A percentile compares a stretch with the other conserved stretches of the same genome.
These are phyloP conservation scores for Beta lomatogona DNA, from an alignment of 179 eudicot genomes.

Conservation along the genomic window DNA sequence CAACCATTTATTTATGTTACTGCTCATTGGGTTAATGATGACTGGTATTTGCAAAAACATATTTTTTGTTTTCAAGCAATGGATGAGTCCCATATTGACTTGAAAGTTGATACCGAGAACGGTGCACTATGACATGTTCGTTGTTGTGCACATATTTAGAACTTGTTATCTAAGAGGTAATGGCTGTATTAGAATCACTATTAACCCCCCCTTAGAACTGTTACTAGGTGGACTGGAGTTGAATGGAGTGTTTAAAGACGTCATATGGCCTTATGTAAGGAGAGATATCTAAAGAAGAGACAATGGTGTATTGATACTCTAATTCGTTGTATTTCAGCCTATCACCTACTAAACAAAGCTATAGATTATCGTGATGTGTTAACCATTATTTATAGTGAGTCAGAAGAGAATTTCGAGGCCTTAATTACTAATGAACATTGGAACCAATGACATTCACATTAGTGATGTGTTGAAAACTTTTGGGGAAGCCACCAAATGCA, in stretches of 20 bases:
- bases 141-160: not conserved
- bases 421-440: not conserved
- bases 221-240: not conserved
- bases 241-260: not conserved
- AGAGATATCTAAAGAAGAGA: not conserved
- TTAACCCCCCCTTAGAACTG: too few species aligned
- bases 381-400: not conserved
- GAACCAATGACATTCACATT: not conserved
- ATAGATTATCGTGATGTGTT: not conserved
- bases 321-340: not conserved
- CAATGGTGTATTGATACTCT: not conserved
- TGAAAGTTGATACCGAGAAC: not conserved
- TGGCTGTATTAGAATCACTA: not conserved
- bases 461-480: not conserved
- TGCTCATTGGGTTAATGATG: slow-evolving; percentile 1
- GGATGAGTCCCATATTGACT: not conserved
- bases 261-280: not conserved
- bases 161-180: not conserved
- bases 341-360: not conserved
- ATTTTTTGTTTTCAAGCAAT: not conserved
- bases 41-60: not conserved
- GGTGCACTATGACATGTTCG: not conserved
- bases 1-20: slow-evolving; percentile 4
- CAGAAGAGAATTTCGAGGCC: not conserved
- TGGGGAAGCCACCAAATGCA: not conserved